phyloP scores from a whole-genome alignment of 78 protist genomes.

The Speleostelium caveatum region DNA sequence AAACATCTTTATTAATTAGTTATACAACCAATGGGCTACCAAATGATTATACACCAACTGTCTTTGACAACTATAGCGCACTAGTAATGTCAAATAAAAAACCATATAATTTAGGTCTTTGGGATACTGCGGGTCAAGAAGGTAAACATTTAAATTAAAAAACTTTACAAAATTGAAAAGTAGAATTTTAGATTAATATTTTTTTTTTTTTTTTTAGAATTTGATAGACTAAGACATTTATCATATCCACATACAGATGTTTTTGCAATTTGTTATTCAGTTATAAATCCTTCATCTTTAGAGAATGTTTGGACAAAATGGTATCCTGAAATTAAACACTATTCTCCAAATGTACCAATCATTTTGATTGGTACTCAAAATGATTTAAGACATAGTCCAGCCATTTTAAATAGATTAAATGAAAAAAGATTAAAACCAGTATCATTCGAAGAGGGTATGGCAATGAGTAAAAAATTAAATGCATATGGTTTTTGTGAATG shows the following conservation, averaged over 20 bases:
- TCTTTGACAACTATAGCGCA: slow-evolving; percentile 78
- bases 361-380: slow-evolving; percentile 92
- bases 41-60: slow-evolving; percentile 81
- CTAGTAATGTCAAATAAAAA: slow-evolving; percentile 64
- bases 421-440: slow-evolving; percentile 42
- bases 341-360: slow-evolving; percentile 87
- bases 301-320: slow-evolving; percentile 86
- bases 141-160: too few species aligned
- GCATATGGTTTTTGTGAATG: slow-evolving; percentile 95
- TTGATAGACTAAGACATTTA: slow-evolving; percentile 29
- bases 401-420: slow-evolving; percentile 11
- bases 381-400: slow-evolving; percentile 79
- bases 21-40: slow-evolving; percentile 92
- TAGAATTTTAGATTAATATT: too few species aligned
- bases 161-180: too few species aligned
- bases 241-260: slow-evolving; percentile 76
- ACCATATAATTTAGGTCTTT: slow-evolving; percentile 50
- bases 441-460: slow-evolving; percentile 70
- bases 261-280: slow-evolving; percentile 48
- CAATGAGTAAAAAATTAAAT: slow-evolving; percentile 75
- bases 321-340: slow-evolving; percentile 90
- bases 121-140: slow-evolving; percentile 98
- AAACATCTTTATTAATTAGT: slow-evolving; percentile 84
- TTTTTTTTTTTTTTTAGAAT: too few species aligned
- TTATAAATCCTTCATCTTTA: slow-evolving; percentile 85